phyloP scores from a whole-genome alignment of 1,284 basidiomycete genomes.

The Phellopilus nigrolimitatus region DNA sequence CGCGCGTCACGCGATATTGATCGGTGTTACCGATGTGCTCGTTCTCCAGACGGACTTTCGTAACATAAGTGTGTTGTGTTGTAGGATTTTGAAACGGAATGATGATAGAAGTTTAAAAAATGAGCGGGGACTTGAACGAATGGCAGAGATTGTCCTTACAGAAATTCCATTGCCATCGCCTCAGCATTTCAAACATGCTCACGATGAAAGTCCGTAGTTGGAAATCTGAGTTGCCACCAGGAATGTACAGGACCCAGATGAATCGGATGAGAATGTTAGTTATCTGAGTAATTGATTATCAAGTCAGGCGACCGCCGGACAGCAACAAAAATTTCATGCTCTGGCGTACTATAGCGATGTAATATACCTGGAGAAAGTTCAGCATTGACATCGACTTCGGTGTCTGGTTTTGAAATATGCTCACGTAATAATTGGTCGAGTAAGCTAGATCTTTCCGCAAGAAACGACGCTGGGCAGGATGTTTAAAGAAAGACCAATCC shows the following conservation, averaged over 20 bases:
- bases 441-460: constrained; percentile 78
- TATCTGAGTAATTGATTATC: constrained; percentile 37
- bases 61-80: constrained; percentile 13
- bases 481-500: constrained; percentile 79
- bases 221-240: constrained; percentile 43
- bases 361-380: constrained; percentile 54
- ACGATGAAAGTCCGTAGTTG: constrained; percentile 64
- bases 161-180: constrained; percentile 91
- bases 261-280: constrained; percentile 76
- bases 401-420: constrained; percentile 28
- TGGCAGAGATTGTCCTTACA: too few species aligned
- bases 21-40: constrained; percentile 84
- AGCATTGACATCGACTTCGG: not conserved
- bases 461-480: constrained; percentile 53
- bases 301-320: not conserved
- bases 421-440: constrained; percentile 50
- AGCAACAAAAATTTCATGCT: not conserved
- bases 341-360: constrained; percentile 58
- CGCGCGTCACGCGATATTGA: constrained; percentile 77
- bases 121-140: too few species aligned
- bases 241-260: constrained; percentile 79
- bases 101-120: too few species aligned
- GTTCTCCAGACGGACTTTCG: constrained; percentile 73
- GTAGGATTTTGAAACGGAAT: constrained; percentile 3
- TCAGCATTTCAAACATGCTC: constrained; percentile 71